phyloP scores from a whole-genome alignment of 1,139 yeast genomes.

The Pichia sp. region DNA sequence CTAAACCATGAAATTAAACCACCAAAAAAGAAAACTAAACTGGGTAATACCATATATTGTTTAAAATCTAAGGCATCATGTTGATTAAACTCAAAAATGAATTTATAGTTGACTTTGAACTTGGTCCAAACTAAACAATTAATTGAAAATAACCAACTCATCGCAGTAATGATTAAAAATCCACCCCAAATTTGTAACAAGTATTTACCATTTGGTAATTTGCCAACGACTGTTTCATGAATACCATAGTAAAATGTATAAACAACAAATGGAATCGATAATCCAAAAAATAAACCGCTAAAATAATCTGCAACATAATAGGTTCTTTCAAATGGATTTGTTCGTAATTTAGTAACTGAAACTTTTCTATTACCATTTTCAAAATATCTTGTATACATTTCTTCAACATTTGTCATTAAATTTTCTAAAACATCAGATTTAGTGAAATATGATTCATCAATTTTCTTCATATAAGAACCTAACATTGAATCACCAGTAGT shows the following conservation, averaged over 20 bases:
- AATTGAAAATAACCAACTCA: slow-evolving; percentile 57
- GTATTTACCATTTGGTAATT: slow-evolving; percentile 47
- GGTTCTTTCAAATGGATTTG: slow-evolving; percentile 36
- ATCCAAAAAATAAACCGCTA: slow-evolving; percentile 65
- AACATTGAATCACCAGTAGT: slow-evolving; percentile 47
- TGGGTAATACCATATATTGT: slow-evolving; percentile 60
- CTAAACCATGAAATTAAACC: slow-evolving; percentile 70
- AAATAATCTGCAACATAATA: slow-evolving; percentile 43
- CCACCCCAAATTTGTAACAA: slow-evolving; percentile 92
- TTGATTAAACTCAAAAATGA: slow-evolving; percentile 83
- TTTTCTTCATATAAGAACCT: slow-evolving; percentile 51
- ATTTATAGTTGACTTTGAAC: slow-evolving; percentile 79
- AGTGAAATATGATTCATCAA: slow-evolving; percentile 50
- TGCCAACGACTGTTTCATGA: slow-evolving; percentile 32
- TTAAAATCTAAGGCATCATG: slow-evolving; percentile 61
- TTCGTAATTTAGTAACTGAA: slow-evolving; percentile 67
- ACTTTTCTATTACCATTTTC: slow-evolving; percentile 69
- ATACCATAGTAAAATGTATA: slow-evolving; percentile 49
- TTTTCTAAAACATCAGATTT: slow-evolving; percentile 64
- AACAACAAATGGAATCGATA: slow-evolving; percentile 57
- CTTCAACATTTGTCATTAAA: slow-evolving; percentile 57
- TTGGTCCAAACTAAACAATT: slow-evolving; percentile 69
- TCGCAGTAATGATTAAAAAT: slow-evolving; percentile 57
- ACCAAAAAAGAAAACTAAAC: slow-evolving; percentile 50
- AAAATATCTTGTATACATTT: slow-evolving; percentile 58